Conservation (phyloP, 2,329 filamentous ascomycete genomes). For the Venturia effusa region DNA sequence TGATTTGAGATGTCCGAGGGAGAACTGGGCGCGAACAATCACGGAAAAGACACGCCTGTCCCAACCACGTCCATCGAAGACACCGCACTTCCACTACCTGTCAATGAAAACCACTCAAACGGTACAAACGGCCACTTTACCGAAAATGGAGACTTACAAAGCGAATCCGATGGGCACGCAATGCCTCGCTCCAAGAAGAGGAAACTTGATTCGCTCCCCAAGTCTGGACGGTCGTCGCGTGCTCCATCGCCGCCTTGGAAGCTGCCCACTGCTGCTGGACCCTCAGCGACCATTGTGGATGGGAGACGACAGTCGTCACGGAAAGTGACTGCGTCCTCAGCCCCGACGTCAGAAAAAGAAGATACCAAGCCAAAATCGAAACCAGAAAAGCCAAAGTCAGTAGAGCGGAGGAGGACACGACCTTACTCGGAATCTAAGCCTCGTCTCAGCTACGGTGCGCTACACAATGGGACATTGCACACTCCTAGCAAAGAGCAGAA, state of each 20-base stretch:
- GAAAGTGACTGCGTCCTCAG: constrained; percentile 21
- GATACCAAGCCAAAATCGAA: background rate
- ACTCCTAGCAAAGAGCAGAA: background rate
- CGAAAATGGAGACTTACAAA: background rate
- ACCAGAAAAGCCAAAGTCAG: background rate
- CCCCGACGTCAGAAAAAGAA: constrained; percentile 1
- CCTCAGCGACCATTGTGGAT: constrained; percentile 65
- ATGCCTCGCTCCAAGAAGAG: background rate
- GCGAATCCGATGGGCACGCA: background rate
- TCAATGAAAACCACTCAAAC: background rate
- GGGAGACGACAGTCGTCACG: constrained; percentile 52
- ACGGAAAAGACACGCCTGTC: constrained; percentile 3
- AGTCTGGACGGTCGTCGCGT: constrained; percentile 4
- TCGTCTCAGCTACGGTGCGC: background rate
- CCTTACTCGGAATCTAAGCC: background rate
- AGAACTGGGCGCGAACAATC: constrained; percentile 1
- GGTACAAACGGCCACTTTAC: background rate
- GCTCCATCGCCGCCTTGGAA: constrained; percentile 80
- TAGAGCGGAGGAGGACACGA: background rate
- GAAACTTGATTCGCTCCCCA: background rate
- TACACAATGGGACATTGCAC: constrained; percentile 6
- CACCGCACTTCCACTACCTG: background rate
- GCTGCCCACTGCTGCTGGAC: constrained; percentile 70
- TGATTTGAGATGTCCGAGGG: constrained; percentile 2
- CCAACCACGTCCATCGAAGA: background rate